Conservation (phyloP, 2,329 filamentous ascomycete species). For the Huntiella moniliformis region DNA sequence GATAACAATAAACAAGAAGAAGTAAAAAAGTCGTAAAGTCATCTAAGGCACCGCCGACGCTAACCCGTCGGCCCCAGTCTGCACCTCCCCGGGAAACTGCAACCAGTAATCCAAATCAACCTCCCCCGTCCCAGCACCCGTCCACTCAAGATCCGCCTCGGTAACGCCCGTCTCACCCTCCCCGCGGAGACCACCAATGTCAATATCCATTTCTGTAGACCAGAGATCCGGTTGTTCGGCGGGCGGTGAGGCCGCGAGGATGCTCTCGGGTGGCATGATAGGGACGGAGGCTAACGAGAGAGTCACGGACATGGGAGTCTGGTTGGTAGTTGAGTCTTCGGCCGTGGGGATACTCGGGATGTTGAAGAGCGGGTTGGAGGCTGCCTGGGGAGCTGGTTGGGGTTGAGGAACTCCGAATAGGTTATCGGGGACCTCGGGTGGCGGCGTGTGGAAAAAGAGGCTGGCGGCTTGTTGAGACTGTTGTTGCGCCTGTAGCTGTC, state of each 20-base stretch:
- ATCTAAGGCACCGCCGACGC: too few relatives aligned
- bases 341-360: background rate
- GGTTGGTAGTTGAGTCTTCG: background rate
- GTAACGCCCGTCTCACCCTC: conserved; percentile 4
- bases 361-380: background rate
- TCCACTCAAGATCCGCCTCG: conserved; percentile 31
- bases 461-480: conserved; percentile 11
- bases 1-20: too few relatives aligned
- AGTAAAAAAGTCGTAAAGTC: too few relatives aligned
- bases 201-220: conserved; percentile 22
- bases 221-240: conserved; percentile 24
- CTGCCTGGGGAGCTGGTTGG: background rate
- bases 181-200: background rate
- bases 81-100: conserved; percentile 33
- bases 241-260: conserved; percentile 21
- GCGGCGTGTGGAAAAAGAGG: conserved; percentile 30
- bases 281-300: conserved; percentile 1
- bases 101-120: conserved; percentile 42
- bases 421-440: conserved; percentile 23
- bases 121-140: conserved; percentile 30
- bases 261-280: conserved; percentile 1
- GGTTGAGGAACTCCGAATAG: conserved; percentile 2
- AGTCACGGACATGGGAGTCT: background rate
- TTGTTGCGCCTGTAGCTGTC: conserved; percentile 15
- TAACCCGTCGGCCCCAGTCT: too few relatives aligned